Percentiles rank a stretch among this genome's conserved stretches.
phyloP scores from a whole-genome alignment of 2,329 filamentous ascomycete genomes.

The Diaporthe australafricana region DNA sequence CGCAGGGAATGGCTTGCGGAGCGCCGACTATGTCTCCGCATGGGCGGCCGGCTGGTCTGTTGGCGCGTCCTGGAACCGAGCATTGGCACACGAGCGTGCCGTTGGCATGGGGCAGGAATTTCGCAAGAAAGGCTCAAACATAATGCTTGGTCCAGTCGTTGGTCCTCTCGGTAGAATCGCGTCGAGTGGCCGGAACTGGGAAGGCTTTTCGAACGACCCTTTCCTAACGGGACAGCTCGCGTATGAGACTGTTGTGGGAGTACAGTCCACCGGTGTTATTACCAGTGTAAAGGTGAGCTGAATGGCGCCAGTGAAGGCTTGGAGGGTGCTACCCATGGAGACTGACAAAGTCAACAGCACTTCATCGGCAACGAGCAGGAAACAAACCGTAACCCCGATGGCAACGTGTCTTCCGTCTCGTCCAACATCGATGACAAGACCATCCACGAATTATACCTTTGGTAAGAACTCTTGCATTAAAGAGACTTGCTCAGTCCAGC shows the following conservation, averaged over 20 bases:
- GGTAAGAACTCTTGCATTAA: constrained; percentile 40
- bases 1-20: constrained; percentile 57
- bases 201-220: constrained; percentile 58
- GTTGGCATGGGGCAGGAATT: constrained; percentile 80
- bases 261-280: constrained; percentile 77
- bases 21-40: constrained; percentile 54
- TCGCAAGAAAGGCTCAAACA: constrained; percentile 78
- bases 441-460: constrained; percentile 62
- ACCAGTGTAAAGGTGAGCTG: constrained; percentile 62
- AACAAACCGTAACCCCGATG: constrained; percentile 68
- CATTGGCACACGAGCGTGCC: constrained; percentile 75
- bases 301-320: neutral
- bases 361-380: constrained; percentile 65
- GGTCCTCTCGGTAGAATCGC: constrained; percentile 70
- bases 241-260: constrained; percentile 69
- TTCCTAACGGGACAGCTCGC: constrained; percentile 62
- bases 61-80: constrained; percentile 74
- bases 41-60: constrained; percentile 56
- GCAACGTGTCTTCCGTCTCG: constrained; percentile 56
- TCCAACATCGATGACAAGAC: constrained; percentile 59
- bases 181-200: constrained; percentile 70
- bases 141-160: constrained; percentile 80
- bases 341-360: constrained; percentile 63
- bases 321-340: neutral
- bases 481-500: neutral